Conservation (phyloP, 2,329 filamentous ascomycete species). For the Drechslera avenae region DNA sequence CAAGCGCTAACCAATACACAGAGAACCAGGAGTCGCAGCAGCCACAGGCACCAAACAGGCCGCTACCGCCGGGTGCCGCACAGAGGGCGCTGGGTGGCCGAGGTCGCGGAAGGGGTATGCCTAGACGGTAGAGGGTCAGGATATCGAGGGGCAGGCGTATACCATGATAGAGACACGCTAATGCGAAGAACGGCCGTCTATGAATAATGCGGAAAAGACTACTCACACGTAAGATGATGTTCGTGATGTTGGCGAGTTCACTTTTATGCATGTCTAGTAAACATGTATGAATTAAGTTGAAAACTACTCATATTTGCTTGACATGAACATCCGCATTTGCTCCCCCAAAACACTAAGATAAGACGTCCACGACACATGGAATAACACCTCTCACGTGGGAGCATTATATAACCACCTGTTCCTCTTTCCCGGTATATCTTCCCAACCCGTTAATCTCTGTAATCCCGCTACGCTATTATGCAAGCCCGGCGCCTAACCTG, state of each 20-base stretch:
- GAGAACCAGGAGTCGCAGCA: constrained; percentile 89
- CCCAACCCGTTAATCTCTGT: too few species aligned
- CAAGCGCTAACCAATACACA: constrained; percentile 40
- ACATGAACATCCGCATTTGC: too few species aligned
- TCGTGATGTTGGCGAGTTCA: too few species aligned
- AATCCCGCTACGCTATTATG: too few species aligned
- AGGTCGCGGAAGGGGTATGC: constrained; percentile 73
- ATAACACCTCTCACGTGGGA: too few species aligned
- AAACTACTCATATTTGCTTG: background rate
- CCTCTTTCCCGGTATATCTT: too few species aligned
- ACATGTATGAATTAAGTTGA: too few species aligned
- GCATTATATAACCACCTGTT: too few species aligned
- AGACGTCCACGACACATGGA: too few species aligned
- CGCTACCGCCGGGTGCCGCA: constrained; percentile 69
- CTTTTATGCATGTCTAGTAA: too few species aligned
- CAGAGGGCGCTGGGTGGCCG: constrained; percentile 85
- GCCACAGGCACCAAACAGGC: constrained; percentile 78
- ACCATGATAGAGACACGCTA: constrained; percentile 29
- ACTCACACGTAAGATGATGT: background rate
- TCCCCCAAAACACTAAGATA: too few species aligned
- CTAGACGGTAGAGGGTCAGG: constrained; percentile 65
- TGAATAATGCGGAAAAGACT: constrained; percentile 38
- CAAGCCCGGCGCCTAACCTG: too few species aligned
- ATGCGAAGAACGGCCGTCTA: constrained; percentile 37
- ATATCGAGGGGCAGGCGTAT: constrained; percentile 18